phyloP scores from a whole-genome alignment of 257 asterid genomes.

The Salvia miltiorrhiza region DNA sequence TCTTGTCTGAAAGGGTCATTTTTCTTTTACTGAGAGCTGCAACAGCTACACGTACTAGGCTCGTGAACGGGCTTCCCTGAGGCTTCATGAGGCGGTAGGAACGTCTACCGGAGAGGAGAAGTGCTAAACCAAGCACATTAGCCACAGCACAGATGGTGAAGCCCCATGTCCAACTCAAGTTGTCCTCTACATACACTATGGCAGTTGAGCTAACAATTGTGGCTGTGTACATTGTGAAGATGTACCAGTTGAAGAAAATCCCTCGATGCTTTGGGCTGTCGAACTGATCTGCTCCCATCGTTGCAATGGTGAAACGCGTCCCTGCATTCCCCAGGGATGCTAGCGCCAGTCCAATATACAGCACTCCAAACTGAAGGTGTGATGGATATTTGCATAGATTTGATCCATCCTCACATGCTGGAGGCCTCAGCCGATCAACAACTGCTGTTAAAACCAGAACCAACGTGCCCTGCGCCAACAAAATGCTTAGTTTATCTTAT shows the following conservation, averaged over 20 bases:
- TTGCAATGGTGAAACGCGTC: conserved; percentile 56
- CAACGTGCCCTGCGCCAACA: conserved; percentile 38
- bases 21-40: conserved; percentile 48
- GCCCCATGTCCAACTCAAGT: conserved; percentile 56
- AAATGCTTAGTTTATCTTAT: neutral
- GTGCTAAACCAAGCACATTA: conserved; percentile 41
- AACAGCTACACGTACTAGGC: conserved; percentile 47
- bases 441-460: conserved; percentile 48
- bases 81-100: conserved; percentile 45
- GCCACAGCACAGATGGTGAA: conserved; percentile 43
- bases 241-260: conserved; percentile 61
- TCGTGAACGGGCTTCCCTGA: conserved; percentile 56
- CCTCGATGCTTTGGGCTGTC: conserved; percentile 39
- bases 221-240: conserved; percentile 52
- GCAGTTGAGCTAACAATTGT: conserved; percentile 46
- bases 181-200: conserved; percentile 55
- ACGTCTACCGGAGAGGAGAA: conserved; percentile 37
- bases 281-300: conserved; percentile 74
- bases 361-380: conserved; percentile 33
- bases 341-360: conserved; percentile 51
- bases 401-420: conserved; percentile 38
- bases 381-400: conserved; percentile 43
- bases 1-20: conserved; percentile 28
- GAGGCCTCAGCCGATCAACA: conserved; percentile 42
- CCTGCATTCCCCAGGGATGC: conserved; percentile 56